Conservation (phyloP, 495 filamentous ascomycete species). For the Neohortaea acidophila region DNA sequence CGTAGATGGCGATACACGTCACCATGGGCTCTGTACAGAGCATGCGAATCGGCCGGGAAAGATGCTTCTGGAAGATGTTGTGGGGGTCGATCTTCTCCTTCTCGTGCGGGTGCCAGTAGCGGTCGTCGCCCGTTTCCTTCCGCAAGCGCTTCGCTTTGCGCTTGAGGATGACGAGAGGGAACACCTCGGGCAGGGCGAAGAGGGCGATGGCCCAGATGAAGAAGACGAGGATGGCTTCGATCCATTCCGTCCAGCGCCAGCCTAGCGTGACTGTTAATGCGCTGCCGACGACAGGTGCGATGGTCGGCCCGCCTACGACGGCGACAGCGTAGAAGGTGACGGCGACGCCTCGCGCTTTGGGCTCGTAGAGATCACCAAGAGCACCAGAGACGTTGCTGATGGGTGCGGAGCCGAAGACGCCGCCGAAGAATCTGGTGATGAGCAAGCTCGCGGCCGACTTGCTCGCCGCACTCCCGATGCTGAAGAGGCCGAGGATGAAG, state of each 20-base stretch:
- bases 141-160: slow-evolving; percentile 16
- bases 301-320: slow-evolving; percentile 28
- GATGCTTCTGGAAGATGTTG: slow-evolving; percentile 15
- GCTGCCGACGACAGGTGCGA: slow-evolving; percentile 20
- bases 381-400: slow-evolving; percentile 31
- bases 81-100: slow-evolving; percentile 5
- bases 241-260: slow-evolving; percentile 19
- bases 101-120: slow-evolving; percentile 20
- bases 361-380: slow-evolving; percentile 35
- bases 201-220: slow-evolving; percentile 3
- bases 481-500: slow-evolving; percentile 30
- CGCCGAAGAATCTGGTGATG: slow-evolving; percentile 24
- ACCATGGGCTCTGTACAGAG: slow-evolving; percentile 19
- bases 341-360: slow-evolving; percentile 26
- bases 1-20: slow-evolving; percentile 17
- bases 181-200: slow-evolving; percentile 15
- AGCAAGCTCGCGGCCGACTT: slow-evolving; percentile 18
- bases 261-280: slow-evolving; percentile 19
- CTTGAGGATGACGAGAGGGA: slow-evolving; percentile 13
- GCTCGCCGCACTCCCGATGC: slow-evolving; percentile 24
- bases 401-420: slow-evolving; percentile 21
- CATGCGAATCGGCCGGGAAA: slow-evolving; percentile 17
- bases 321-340: slow-evolving; percentile 27
- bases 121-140: slow-evolving; percentile 17
- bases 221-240: slow-evolving; percentile 16